These are phyloP conservation scores for Ceratocystis diversiconidia DNA, from an alignment of 2,329 filamentous ascomycete genomes.

Conservation along the genomic window DNA sequence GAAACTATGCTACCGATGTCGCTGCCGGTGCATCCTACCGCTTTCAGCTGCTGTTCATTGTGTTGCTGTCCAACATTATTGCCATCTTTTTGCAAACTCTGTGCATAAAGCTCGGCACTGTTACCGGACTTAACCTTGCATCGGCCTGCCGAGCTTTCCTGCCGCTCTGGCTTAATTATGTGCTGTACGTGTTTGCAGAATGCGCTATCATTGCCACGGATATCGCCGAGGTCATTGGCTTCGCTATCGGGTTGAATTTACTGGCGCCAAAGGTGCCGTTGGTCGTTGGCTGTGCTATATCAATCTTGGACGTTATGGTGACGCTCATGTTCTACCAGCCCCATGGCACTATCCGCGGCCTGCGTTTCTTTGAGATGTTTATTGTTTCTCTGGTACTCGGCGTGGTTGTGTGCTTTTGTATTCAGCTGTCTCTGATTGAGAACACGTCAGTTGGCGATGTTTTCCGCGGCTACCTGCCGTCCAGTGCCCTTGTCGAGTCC, in stretches of 20 bases:
- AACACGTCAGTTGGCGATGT: constrained; percentile 43
- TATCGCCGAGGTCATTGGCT: constrained; percentile 58
- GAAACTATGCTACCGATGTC: constrained; percentile 58
- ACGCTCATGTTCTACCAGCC: constrained; percentile 54
- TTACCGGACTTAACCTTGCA: constrained; percentile 53
- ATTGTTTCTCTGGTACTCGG: constrained; percentile 50
- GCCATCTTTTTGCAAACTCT: constrained; percentile 57
- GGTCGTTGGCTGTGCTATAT: constrained; percentile 53
- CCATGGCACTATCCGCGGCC: constrained; percentile 41
- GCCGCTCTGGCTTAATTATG: constrained; percentile 49
- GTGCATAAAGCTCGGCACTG: constrained; percentile 53
- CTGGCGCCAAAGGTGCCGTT: constrained; percentile 49
- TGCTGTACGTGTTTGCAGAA: constrained; percentile 50
- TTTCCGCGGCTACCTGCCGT: constrained; percentile 52
- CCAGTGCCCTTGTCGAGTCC: constrained; percentile 41
- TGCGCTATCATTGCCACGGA: constrained; percentile 57
- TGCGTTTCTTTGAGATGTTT: constrained; percentile 50
- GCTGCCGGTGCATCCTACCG: constrained; percentile 52
- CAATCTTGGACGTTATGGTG: constrained; percentile 52
- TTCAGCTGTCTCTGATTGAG: constrained; percentile 49
- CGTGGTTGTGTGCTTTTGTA: constrained; percentile 56
- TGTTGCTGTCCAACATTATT: constrained; percentile 55
- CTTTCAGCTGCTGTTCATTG: constrained; percentile 52
- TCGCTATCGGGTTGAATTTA: constrained; percentile 54
- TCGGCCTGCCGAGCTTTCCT: constrained; percentile 51